These are phyloP conservation scores for Trypanosoma rangeli DNA, from an alignment of 208 protist genomes.

Conservation along the genomic window DNA sequence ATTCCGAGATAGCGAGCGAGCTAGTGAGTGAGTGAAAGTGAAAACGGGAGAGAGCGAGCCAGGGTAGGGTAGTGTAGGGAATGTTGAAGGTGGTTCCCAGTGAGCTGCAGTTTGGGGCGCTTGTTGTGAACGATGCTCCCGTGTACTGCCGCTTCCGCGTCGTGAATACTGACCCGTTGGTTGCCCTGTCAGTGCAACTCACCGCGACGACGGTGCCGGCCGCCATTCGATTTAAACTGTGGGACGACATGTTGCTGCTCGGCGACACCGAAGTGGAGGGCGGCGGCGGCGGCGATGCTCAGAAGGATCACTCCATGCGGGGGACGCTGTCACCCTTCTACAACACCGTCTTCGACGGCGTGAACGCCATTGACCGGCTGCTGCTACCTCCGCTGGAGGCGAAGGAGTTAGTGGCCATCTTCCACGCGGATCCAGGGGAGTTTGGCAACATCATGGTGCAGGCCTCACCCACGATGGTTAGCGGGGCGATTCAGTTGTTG, in stretches of 20 bases:
- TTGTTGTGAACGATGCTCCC: conserved; percentile 72
- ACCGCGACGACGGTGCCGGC: conserved; percentile 26
- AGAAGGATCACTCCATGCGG: background rate
- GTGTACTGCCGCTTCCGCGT: conserved; percentile 49
- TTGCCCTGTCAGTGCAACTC: conserved; percentile 40
- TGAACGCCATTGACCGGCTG: conserved; percentile 45
- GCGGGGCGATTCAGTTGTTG: conserved; percentile 45
- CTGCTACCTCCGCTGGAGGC: conserved; percentile 39
- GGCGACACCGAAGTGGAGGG: background rate
- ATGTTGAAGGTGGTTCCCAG: conserved; percentile 47
- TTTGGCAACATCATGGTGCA: conserved; percentile 61
- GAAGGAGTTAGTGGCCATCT: conserved; percentile 57
- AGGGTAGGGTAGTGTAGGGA: background rate
- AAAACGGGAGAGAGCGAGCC: no score
- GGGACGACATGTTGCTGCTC: conserved; percentile 39
- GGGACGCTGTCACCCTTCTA: conserved; percentile 31
- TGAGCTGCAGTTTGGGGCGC: conserved; percentile 51
- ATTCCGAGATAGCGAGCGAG: no score
- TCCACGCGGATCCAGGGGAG: conserved; percentile 44
- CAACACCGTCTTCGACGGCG: conserved; percentile 61
- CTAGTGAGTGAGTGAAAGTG: no score
- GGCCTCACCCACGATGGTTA: conserved; percentile 35
- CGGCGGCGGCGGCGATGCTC: background rate
- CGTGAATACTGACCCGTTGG: conserved; percentile 35
- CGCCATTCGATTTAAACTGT: conserved; percentile 50